phyloP scores from a whole-genome alignment of 1,139 yeast species.

The Geotrichum klebahnii region DNA sequence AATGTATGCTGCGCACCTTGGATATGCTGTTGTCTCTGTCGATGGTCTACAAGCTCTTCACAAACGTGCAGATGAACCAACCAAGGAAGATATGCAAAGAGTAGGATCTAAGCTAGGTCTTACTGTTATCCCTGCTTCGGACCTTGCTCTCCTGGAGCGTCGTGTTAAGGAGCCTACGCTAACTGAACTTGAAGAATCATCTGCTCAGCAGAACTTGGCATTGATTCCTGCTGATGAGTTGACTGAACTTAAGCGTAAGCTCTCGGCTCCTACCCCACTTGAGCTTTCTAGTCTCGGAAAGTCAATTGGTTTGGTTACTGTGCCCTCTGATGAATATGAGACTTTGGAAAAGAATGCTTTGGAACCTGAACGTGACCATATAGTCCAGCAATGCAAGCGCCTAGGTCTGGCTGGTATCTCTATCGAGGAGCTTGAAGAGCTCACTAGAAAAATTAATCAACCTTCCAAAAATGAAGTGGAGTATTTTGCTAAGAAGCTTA shows the following conservation, averaged over 20 bases:
- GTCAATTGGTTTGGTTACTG: conserved; percentile 41
- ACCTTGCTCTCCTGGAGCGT: conserved; percentile 29
- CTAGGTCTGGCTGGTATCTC: conserved; percentile 33
- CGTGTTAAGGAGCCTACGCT: conserved; percentile 17
- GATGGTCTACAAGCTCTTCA: conserved; percentile 32
- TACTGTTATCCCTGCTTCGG: conserved; percentile 39
- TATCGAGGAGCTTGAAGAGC: conserved; percentile 29
- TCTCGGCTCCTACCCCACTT: conserved; percentile 30
- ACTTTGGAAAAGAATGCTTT: conserved; percentile 29
- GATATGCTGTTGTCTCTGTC: conserved; percentile 48
- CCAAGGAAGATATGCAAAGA: conserved; percentile 13
- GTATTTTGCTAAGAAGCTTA: conserved; percentile 47
- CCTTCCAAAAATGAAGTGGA: conserved; percentile 42
- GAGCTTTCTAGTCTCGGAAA: conserved; percentile 40
- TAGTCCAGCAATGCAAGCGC: conserved; percentile 33
- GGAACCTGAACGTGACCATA: conserved; percentile 31
- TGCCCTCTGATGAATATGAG: conserved; percentile 40
- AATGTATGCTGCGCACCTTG: conserved; percentile 47
- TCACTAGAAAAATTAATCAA: conserved; percentile 18
- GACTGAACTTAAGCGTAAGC: conserved; percentile 26
- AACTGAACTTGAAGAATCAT: conserved; percentile 14
- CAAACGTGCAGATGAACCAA: conserved; percentile 20
- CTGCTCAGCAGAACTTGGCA: conserved; percentile 37
- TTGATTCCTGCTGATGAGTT: conserved; percentile 34
- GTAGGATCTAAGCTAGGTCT: conserved; percentile 38